These are phyloP conservation scores for Metschnikowia peoriensis DNA, from an alignment of 805 yeast genomes.

Conservation along the genomic window DNA sequence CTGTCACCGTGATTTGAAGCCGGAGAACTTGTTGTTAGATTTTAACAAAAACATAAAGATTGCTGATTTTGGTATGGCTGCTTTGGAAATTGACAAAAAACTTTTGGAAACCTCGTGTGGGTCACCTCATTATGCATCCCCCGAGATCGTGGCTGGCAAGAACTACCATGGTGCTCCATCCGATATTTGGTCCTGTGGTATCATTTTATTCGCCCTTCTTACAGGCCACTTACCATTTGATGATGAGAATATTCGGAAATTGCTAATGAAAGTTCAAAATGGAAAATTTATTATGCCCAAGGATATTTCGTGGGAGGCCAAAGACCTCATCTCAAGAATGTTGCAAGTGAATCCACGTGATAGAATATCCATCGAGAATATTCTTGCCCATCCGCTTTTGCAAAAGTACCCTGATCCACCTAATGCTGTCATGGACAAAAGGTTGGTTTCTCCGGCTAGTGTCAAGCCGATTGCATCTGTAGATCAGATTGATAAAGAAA, in stretches of 20 bases:
- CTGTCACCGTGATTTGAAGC: conserved; percentile 85
- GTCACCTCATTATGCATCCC: conserved; percentile 97
- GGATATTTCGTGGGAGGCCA: conserved; percentile 78
- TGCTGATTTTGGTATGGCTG: conserved; percentile 99
- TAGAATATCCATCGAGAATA: conserved; percentile 76
- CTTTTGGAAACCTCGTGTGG: conserved; percentile 94
- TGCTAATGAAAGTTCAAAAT: conserved; percentile 84
- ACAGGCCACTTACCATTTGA: conserved; percentile 97
- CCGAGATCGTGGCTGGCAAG: conserved; percentile 94
- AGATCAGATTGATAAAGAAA: conserved; percentile 62
- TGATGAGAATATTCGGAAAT: conserved; percentile 87
- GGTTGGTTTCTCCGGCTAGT: conserved; percentile 17
- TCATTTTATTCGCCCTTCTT: conserved; percentile 85
- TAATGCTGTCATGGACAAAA: not conserved
- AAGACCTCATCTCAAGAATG: conserved; percentile 79
- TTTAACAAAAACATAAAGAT: conserved; percentile 85
- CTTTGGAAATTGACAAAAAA: conserved; percentile 78
- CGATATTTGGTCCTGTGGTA: conserved; percentile 98
- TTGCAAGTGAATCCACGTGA: conserved; percentile 76
- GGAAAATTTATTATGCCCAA: conserved; percentile 85
- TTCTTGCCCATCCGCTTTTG: conserved; percentile 77
- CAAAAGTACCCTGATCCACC: conserved; percentile 58
- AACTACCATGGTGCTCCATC: conserved; percentile 96
- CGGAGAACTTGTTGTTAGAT: conserved; percentile 78
- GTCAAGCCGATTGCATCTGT: conserved; percentile 28